These are phyloP conservation scores for Senna siamea DNA, from an alignment of 306 rosid species.

Conservation along the genomic window DNA sequence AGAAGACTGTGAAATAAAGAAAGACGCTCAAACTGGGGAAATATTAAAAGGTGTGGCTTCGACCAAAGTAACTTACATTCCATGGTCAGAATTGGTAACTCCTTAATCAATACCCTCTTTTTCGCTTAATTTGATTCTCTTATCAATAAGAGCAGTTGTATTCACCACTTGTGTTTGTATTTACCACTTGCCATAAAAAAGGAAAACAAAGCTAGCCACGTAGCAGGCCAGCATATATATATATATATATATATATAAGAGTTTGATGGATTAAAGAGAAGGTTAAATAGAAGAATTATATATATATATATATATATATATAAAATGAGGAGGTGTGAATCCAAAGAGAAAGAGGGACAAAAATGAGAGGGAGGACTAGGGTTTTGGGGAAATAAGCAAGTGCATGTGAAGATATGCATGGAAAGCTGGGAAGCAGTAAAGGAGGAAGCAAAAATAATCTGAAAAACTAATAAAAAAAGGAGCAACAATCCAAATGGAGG, in stretches of 20 bases:
- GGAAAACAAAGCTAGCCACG: too few species aligned
- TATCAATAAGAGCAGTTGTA: constrained; percentile 8
- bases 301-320: too few species aligned
- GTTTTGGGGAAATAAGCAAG: constrained; percentile 43
- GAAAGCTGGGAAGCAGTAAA: constrained; percentile 65
- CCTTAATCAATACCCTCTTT: background rate
- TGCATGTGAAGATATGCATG: constrained; percentile 82
- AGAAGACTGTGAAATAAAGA: too few species aligned
- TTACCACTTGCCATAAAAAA: too few species aligned
- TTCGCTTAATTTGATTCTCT: background rate
- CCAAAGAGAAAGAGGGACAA: background rate
- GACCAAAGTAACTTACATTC: constrained; percentile 16
- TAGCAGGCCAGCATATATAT: too few species aligned
- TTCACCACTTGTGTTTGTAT: background rate
- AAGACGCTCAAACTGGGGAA: too few species aligned
- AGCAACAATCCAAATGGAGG: constrained; percentile 61
- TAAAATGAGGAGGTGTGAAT: too few species aligned
- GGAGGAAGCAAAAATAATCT: constrained; percentile 47
- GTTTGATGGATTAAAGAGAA: too few species aligned
- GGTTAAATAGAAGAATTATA: too few species aligned
- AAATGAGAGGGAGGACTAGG: constrained; percentile 34
- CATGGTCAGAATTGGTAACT: constrained; percentile 4
- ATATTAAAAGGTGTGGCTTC: too few species aligned
- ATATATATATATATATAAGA: too few species aligned
- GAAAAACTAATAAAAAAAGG: constrained; percentile 35